These are phyloP conservation scores for Candida easanensis DNA, from an alignment of 805 yeast genomes.

Conservation along the genomic window DNA sequence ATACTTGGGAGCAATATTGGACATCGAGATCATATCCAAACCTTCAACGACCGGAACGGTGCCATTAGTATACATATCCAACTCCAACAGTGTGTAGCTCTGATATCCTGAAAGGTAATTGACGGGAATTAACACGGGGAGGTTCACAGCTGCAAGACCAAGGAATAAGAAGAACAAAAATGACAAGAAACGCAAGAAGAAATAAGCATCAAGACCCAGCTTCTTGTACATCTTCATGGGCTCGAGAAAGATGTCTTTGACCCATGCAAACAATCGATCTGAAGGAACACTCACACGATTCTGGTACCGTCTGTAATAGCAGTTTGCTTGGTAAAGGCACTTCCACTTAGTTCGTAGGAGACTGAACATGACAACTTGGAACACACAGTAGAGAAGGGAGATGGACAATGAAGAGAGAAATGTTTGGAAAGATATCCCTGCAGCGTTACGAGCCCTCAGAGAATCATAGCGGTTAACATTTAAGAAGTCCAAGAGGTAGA, in stretches of 20 bases:
- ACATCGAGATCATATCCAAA: conserved; percentile 66
- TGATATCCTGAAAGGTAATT: conserved; percentile 40
- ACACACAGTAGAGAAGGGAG: conserved; percentile 49
- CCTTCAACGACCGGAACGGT: conserved; percentile 36
- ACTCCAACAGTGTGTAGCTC: conserved; percentile 18
- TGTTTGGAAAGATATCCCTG: conserved; percentile 56
- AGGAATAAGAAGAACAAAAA: conserved; percentile 50
- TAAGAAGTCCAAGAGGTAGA: conserved; percentile 35
- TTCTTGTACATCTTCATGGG: conserved; percentile 43
- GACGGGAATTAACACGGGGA: conserved; percentile 63
- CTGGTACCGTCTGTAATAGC: conserved; percentile 37
- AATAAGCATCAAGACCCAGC: conserved; percentile 73
- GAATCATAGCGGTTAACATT: conserved; percentile 45
- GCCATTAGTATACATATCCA: conserved; percentile 24
- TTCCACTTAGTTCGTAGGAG: conserved; percentile 34
- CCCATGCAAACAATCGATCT: conserved; percentile 55
- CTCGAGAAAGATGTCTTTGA: conserved; percentile 38
- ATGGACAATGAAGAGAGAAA: conserved; percentile 54
- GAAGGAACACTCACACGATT: conserved; percentile 38
- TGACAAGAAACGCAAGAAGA: conserved; percentile 60
- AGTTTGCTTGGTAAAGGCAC: conserved; percentile 54
- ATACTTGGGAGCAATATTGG: conserved; percentile 58
- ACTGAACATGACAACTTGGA: conserved; percentile 47
- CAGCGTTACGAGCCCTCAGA: conserved; percentile 55
- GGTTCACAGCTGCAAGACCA: conserved; percentile 49